phyloP scores from a whole-genome alignment of 2,329 filamentous ascomycete species.

The Phialophora verrucosa region DNA sequence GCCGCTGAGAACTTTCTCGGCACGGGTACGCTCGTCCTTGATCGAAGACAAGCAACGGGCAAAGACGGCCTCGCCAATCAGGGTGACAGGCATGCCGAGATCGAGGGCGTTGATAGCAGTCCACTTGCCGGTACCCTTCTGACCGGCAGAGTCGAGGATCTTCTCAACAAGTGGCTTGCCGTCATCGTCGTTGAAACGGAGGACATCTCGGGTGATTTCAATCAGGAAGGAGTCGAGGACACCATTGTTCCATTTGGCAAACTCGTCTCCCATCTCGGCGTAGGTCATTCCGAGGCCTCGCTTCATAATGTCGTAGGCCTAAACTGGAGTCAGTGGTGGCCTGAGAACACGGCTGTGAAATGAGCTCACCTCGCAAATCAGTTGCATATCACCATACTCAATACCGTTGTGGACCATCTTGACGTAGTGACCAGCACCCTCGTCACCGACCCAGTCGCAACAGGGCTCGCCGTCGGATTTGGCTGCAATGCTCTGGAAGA shows the following conservation, averaged over 20 bases:
- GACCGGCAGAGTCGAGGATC: constrained; percentile 96
- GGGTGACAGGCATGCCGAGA: constrained; percentile 95
- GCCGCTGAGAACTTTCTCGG: constrained; percentile 77
- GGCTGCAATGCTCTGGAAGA: constrained; percentile 96
- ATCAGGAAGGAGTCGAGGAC: constrained; percentile 99
- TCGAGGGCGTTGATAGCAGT: constrained; percentile 99
- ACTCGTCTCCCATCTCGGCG: constrained; percentile 96
- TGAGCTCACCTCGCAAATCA: constrained; percentile 92
- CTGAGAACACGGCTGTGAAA: neutral
- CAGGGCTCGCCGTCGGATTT: constrained; percentile 97
- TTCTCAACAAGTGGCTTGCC: constrained; percentile 92
- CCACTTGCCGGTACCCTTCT: constrained; percentile 99
- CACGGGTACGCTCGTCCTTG: constrained; percentile 89
- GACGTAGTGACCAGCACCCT: constrained; percentile 99
- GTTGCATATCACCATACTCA: constrained; percentile 99
- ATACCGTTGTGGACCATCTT: constrained; percentile 99
- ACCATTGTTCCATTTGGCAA: constrained; percentile 97
- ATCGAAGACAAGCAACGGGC: constrained; percentile 90
- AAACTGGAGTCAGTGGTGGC: constrained; percentile 34
- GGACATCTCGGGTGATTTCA: constrained; percentile 97
- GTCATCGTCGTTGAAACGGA: constrained; percentile 97
- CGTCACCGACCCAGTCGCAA: constrained; percentile 99
- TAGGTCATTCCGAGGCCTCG: constrained; percentile 84
- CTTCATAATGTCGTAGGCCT: constrained; percentile 99
- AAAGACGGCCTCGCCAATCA: constrained; percentile 97